Conservation (phyloP, 306 rosid genomes). For the Comarum palustre region DNA sequence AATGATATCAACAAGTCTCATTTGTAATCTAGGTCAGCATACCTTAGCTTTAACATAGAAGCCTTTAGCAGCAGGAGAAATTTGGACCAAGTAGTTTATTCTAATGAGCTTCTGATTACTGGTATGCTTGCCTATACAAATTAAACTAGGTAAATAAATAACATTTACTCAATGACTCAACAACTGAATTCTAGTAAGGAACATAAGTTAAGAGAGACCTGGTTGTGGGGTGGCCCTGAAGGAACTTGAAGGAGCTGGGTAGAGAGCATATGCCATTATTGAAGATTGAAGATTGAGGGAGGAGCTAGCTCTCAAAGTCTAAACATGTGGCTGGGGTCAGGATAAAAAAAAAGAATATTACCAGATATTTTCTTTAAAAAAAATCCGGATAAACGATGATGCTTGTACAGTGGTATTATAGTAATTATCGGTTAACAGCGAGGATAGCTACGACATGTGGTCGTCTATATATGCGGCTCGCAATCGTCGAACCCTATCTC, state of each 20-base stretch:
- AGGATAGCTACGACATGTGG: slow-evolving; percentile 23
- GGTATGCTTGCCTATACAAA: slow-evolving; percentile 4
- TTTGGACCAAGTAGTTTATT: slow-evolving; percentile 24
- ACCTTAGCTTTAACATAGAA: slow-evolving; percentile 46
- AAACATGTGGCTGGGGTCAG: not conserved
- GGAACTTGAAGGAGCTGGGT: slow-evolving; percentile 30
- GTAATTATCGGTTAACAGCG: not conserved
- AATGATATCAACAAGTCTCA: too few relatives aligned
- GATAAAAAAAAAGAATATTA: not conserved
- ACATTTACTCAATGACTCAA: not conserved
- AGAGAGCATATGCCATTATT: slow-evolving; percentile 53
- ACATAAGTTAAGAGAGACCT: slow-evolving; percentile 32
- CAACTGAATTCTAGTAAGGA: slow-evolving; percentile 8
- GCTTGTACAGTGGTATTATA: not conserved
- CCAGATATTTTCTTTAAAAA: too few relatives aligned
- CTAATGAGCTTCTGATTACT: slow-evolving; percentile 23
- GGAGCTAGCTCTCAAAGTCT: not conserved
- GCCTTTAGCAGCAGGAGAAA: slow-evolving; percentile 25
- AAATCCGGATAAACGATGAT: not conserved
- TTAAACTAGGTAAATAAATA: slow-evolving; percentile 18
- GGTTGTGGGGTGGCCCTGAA: slow-evolving; percentile 30
- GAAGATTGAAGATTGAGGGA: not conserved
- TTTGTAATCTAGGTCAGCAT: not conserved
- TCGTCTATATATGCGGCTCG: slow-evolving; percentile 7
- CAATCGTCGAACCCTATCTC: slow-evolving; percentile 26